Base-by-base conservation (phyloP, 441 rosid genomes). In the Flueggea neowawraea region DNA sequence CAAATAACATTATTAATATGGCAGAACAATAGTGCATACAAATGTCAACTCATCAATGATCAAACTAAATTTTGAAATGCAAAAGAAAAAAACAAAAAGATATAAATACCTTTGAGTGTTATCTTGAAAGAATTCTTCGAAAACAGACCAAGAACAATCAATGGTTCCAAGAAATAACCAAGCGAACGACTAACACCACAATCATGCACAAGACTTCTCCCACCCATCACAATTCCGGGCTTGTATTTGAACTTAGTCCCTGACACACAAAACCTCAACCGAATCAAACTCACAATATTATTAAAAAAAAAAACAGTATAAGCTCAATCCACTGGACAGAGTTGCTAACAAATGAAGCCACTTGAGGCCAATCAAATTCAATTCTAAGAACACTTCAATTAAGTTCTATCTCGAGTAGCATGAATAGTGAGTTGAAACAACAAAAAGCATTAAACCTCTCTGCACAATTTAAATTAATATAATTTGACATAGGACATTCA, bases 131-230 rank as follows among this genome's bases (percentile, higher is more conserved):
- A 78, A 55, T 82, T 94, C 78, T 86, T 89, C 3, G 82, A 84
- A 51, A 94, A 87, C 69, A 94, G 72, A 6, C 81, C 93, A 49
- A 94, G 82, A 69, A 94, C 68, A 65, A 94, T 61, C 77, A 94
- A 61, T 12, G 97, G 90, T 78, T 94, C 95, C 74, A 90, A 55
- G 70, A 84, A 94, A 78, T 89, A 94, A 5, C 97, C 96, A 58
- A 94, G 80, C 44, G 95, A 75, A 57, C 96, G 79, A 75, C 71
- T 82, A 67, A 82, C 62, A 33, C 89, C 88, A 61, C 97, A 90
- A 70, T 80, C 85, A 47, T 87, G 94, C 58, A 80, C 85, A 58
- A 81, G 69, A 55, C 82, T 69, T 66, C 76, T 94, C 67, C 96
- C 94, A 41, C 96, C 96, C 83, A 84, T 78, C 57, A 89, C 67